Evolutionary conservation across 164 flowering plant species (phyloP).

Genomic region (Umbellularia californica): DNA sequence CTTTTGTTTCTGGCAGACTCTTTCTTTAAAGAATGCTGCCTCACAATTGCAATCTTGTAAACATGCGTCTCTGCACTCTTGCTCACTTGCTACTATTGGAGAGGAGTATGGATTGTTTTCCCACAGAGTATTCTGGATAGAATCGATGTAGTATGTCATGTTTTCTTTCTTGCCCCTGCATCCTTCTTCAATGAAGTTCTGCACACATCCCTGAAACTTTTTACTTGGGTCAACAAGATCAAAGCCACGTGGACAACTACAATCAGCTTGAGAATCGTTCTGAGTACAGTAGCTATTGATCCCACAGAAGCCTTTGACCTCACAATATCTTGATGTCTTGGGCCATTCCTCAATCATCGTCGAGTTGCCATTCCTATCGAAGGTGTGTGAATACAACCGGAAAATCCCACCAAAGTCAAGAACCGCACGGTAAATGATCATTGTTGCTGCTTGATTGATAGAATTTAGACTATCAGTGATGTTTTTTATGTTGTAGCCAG

Average conservation of each 20-base stretch:
- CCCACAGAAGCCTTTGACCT: slow-evolving; percentile 20
- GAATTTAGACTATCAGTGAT: neutral
- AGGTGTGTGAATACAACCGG: slow-evolving; percentile 5
- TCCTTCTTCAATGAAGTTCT: neutral
- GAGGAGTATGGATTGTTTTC: neutral
- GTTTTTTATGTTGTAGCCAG: neutral
- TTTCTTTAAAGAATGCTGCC: slow-evolving; percentile 4
- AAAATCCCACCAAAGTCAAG: slow-evolving; percentile 8
- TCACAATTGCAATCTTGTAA: slow-evolving; percentile 15
- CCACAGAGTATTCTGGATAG: neutral
- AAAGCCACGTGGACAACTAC: slow-evolving; percentile 12
- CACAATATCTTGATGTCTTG: neutral
- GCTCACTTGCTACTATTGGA: neutral
- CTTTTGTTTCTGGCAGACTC: slow-evolving; percentile 6
- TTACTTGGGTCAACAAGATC: neutral
- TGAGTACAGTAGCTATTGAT: slow-evolving; percentile 17
- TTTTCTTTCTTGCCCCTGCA: slow-evolving; percentile 2
- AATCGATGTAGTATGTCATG: neutral
- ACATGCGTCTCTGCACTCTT: slow-evolving; percentile 12
- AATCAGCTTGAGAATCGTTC: neutral
- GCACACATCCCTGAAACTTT: neutral
- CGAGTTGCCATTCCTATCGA: neutral
- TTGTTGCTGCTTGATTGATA: neutral
- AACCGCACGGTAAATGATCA: slow-evolving; percentile 16
- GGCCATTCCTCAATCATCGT: neutral